Evolutionary conservation across 177 flowering plant species (phyloP), one percentile per base, ranked within the genome.

Genomic region (Vitis hybrid): DNA sequence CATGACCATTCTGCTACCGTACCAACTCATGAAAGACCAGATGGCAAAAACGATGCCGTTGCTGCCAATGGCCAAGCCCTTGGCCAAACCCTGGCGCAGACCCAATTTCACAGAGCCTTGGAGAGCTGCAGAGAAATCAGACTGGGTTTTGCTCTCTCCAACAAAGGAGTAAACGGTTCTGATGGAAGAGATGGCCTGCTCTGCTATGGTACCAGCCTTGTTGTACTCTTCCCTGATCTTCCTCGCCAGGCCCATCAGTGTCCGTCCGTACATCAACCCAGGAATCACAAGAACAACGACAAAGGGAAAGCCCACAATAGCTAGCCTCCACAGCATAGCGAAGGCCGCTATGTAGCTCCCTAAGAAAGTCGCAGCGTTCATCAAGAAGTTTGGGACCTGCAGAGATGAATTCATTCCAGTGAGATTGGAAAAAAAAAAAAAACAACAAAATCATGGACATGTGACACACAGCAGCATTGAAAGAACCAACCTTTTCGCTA

Each of bases 51-150:
- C 80, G 0, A 92, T 64, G 2, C 92, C 96, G 70, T 83, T 92
- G 81, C 96, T 90, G 11, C 98, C 98, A 63, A 92, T 80, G 52
- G 97, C 97, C 11, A 94, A 14, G 0, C 98, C 98, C 77, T 94
- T 94, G 0, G 90, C 93, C 71, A 92, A 75, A 3, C 97, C 98
- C 52, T 86, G 92, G 58, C 70, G 83, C 55, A 89, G 22, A 1
- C 98, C 98, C 53, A 90, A 65, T 38, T 80, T 80, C 4, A 88
- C 90, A 0, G 94, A 83, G 2, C 89, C 89, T 61, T 88, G 73
- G 13, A 94, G 80, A 18, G 96, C 91, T 3, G 59, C 73, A 19
- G 93, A 89, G 78, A 85, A 92, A 3, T 83, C 84, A 0, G 66
- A 52, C 28, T 81, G 81, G 24, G 89, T 87, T 64, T 86, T 90